These are phyloP conservation scores for Sporormia fimetaria DNA, from an alignment of 495 filamentous ascomycete genomes.

Conservation along the genomic window DNA sequence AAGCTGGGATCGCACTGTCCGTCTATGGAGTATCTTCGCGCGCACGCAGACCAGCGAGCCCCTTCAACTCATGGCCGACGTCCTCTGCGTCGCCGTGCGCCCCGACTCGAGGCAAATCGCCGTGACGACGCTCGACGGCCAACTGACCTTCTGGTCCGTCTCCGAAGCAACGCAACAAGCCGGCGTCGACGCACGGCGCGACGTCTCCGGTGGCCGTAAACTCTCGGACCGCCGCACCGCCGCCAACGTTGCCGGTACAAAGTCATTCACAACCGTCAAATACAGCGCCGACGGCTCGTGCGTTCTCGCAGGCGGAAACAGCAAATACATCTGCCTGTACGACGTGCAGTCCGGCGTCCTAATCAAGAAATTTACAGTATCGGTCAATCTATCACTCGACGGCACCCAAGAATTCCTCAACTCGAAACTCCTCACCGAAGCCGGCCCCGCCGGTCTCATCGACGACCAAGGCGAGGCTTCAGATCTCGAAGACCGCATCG, in stretches of 20 bases:
- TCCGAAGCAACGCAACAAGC: conserved; percentile 71
- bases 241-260: conserved; percentile 78
- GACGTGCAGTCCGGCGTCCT: conserved; percentile 77
- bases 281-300: conserved; percentile 90
- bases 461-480: conserved; percentile 82
- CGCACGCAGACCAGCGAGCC: conserved; percentile 92
- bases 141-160: conserved; percentile 90
- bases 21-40: conserved; percentile 90
- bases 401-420: conserved; percentile 96
- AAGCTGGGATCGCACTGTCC: conserved; percentile 89
- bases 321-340: conserved; percentile 96
- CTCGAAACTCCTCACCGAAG: conserved; percentile 80
- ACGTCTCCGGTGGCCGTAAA: conserved; percentile 86
- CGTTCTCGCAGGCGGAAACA: conserved; percentile 80
- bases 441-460: conserved; percentile 68
- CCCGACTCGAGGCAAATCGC: conserved; percentile 86
- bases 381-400: conserved; percentile 82
- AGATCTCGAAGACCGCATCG: conserved; percentile 74
- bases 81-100: conserved; percentile 74
- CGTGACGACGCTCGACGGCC: conserved; percentile 84
- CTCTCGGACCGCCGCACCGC: conserved; percentile 77
- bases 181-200: conserved; percentile 75
- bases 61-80: conserved; percentile 76
- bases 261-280: conserved; percentile 73
- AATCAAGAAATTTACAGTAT: conserved; percentile 90